phyloP scores from a whole-genome alignment of 805 yeast genomes.

The Cyberlindnera petersonii region DNA sequence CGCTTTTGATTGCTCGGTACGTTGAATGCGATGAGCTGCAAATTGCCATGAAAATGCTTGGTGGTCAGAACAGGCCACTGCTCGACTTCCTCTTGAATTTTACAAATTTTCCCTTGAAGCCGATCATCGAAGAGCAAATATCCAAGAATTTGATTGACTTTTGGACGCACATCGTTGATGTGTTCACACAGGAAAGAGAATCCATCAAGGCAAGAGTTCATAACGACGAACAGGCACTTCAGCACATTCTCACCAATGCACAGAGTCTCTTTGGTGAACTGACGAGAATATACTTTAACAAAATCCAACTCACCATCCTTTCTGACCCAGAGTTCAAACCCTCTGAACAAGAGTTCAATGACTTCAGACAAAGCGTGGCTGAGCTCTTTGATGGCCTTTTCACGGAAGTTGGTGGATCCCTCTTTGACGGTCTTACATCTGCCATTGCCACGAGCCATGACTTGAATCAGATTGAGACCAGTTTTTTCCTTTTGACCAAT shows the following conservation, averaged over 20 bases:
- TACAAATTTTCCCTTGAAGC: conserved; percentile 53
- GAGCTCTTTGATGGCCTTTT: conserved; percentile 74
- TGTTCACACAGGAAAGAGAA: conserved; percentile 48
- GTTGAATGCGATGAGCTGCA: conserved; percentile 44
- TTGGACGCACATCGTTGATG: conserved; percentile 66
- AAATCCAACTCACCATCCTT: conserved; percentile 45
- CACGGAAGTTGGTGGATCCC: conserved; percentile 53
- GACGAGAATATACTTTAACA: conserved; percentile 63
- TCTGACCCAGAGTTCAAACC: conserved; percentile 34
- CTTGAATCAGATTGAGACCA: conserved; percentile 50
- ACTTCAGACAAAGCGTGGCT: conserved; percentile 68
- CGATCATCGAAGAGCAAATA: conserved; percentile 56
- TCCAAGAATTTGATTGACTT: conserved; percentile 55
- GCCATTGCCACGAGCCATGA: conserved; percentile 31
- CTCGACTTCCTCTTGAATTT: conserved; percentile 48
- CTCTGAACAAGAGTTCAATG: conserved; percentile 48
- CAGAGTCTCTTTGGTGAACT: conserved; percentile 45
- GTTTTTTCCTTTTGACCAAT: conserved; percentile 53
- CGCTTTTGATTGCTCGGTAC: conserved; percentile 42
- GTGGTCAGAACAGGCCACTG: conserved; percentile 33
- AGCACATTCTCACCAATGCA: conserved; percentile 32
- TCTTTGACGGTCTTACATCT: conserved; percentile 43
- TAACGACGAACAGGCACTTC: conserved; percentile 30
- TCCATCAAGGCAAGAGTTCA: conserved; percentile 30
- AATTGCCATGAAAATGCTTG: conserved; percentile 37